A percentile compares a stretch with the other conserved stretches of the same genome.
These are phyloP conservation scores for Taxillus chinensis DNA, from an alignment of 164 flowering plant genomes.

Conservation along the genomic window DNA sequence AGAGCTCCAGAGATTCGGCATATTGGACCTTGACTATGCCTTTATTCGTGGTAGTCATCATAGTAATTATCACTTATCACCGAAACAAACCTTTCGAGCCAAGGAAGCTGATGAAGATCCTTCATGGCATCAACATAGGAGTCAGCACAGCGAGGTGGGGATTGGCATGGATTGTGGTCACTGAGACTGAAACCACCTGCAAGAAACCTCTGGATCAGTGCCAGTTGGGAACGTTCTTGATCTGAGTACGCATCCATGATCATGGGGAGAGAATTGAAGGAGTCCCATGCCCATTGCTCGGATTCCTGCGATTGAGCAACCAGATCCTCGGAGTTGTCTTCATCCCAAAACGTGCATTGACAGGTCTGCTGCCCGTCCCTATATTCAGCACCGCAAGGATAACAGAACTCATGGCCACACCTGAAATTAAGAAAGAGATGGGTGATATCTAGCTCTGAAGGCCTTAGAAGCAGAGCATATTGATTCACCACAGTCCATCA, in stretches of 20 bases:
- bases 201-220: slow-evolving; percentile 77
- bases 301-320: slow-evolving; percentile 34
- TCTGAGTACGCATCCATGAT: slow-evolving; percentile 73
- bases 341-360: slow-evolving; percentile 77
- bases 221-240: slow-evolving; percentile 81
- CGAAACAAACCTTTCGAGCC: slow-evolving; percentile 95
- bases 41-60: slow-evolving; percentile 63
- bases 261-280: slow-evolving; percentile 57
- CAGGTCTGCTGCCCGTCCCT: slow-evolving; percentile 59
- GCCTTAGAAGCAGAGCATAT: too few relatives aligned
- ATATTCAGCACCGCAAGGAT: slow-evolving; percentile 80
- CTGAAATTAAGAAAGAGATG: slow-evolving; percentile 24
- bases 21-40: background rate
- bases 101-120: slow-evolving; percentile 94
- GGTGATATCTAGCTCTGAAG: too few relatives aligned
- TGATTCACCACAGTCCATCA: too few relatives aligned
- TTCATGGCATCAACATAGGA: slow-evolving; percentile 78
- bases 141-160: slow-evolving; percentile 78
- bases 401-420: slow-evolving; percentile 89
- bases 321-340: slow-evolving; percentile 29
- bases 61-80: slow-evolving; percentile 86
- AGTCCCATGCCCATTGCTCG: slow-evolving; percentile 82
- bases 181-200: slow-evolving; percentile 76
- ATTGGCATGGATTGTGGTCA: slow-evolving; percentile 58
- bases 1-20: background rate